Conservation (phyloP, 768 basidiomycete species). For the Steccherinum ochraceum region DNA sequence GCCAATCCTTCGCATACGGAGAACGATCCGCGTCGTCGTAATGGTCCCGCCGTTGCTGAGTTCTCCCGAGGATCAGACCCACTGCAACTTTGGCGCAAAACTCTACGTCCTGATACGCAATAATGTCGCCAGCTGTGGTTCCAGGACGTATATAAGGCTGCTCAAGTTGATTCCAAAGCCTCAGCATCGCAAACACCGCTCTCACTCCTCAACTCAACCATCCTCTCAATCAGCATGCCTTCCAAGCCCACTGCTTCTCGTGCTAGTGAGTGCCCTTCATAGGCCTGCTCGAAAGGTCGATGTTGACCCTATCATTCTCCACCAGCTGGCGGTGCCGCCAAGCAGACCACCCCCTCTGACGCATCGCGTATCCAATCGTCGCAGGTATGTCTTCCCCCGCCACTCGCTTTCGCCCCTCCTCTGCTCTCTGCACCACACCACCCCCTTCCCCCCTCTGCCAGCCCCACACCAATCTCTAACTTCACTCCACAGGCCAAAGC, state of each 20-base stretch:
- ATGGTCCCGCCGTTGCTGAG: too few species aligned
- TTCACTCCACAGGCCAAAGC: conserved; percentile 17
- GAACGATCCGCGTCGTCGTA: too few species aligned
- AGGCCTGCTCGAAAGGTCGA: background rate
- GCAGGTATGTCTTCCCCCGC: conserved; percentile 17
- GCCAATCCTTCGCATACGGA: background rate
- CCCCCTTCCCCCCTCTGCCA: background rate
- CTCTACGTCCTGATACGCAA: too few species aligned
- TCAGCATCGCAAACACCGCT: background rate
- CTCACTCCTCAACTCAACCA: background rate
- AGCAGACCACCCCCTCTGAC: conserved; percentile 14
- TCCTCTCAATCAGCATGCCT: background rate
- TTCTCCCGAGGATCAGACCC: background rate
- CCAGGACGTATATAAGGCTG: background rate
- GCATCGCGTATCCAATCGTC: conserved; percentile 21
- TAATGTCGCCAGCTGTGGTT: background rate
- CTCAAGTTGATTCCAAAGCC: background rate
- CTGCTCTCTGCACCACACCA: background rate
- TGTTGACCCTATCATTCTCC: background rate
- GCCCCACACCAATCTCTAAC: background rate
- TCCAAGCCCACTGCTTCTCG: background rate
- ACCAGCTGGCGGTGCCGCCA: conserved; percentile 12
- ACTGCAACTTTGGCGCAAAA: too few species aligned
- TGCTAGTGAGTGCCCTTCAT: background rate
- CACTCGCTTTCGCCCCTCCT: too few species aligned